Evolutionary conservation across 2,329 filamentous ascomycete genomes (phyloP).

Genomic region (Phialocephala sp.): DNA sequence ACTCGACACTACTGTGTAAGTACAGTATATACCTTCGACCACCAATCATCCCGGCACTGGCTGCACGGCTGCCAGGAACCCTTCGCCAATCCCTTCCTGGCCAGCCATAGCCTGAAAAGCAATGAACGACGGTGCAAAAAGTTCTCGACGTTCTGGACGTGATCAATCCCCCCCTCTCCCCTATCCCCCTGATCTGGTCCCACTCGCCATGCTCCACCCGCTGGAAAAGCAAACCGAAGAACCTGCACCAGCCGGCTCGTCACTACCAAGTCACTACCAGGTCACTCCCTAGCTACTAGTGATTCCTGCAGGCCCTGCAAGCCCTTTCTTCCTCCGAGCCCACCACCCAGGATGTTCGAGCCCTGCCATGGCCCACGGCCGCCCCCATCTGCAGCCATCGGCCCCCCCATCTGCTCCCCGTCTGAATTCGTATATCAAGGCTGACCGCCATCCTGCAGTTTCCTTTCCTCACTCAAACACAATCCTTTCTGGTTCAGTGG

Average conservation of each 20-base stretch:
- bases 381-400: not conserved
- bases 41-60: not conserved
- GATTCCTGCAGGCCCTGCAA: not conserved
- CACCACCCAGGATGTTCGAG: constrained; percentile 2
- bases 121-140: not conserved
- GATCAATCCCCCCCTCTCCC: constrained; percentile 3
- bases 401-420: not conserved
- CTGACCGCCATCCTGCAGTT: constrained; percentile 3
- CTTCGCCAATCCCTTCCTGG: not conserved
- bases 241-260: not conserved
- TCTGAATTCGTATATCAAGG: constrained; percentile 8
- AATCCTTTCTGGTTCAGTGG: constrained; percentile 31
- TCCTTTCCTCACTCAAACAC: constrained; percentile 25
- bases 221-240: not conserved
- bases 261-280: too few relatives aligned
- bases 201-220: not conserved
- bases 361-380: not conserved
- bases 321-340: not conserved
- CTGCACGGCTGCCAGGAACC: constrained; percentile 4
- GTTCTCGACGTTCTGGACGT: constrained; percentile 5
- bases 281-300: too few relatives aligned
- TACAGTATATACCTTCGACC: too few relatives aligned
- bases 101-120: constrained; percentile 4
- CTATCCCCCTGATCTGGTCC: not conserved
- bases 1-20: too few relatives aligned